phyloP scores from a whole-genome alignment of 2,329 filamentous ascomycete genomes.

The Fusarium armeniacum region DNA sequence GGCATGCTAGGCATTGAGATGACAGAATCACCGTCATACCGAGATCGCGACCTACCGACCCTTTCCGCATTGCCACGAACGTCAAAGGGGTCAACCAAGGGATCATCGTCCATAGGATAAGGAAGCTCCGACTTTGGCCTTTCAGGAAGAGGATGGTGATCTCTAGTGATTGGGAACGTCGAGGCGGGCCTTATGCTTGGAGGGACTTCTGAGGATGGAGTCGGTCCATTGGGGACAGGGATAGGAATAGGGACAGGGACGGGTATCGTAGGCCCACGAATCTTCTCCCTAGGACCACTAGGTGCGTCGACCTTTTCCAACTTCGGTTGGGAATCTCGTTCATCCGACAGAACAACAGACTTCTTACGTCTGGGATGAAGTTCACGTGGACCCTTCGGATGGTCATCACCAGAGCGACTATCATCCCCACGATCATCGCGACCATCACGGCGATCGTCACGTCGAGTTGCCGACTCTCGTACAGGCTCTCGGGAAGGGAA shows the following conservation, averaged over 20 bases:
- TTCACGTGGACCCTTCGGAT: conserved; percentile 50
- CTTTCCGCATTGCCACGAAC: conserved; percentile 38
- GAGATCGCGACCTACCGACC: conserved; percentile 38
- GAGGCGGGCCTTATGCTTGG: conserved; percentile 47
- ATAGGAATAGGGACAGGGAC: conserved; percentile 49
- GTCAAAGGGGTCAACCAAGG: conserved; percentile 45
- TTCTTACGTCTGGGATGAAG: conserved; percentile 53
- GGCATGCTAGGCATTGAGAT: conserved; percentile 49
- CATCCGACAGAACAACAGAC: conserved; percentile 56
- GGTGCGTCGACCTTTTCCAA: conserved; percentile 45
- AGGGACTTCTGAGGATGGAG: conserved; percentile 31
- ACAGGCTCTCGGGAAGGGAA: conserved; percentile 31
- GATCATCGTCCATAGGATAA: conserved; percentile 58
- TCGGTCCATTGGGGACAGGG: conserved; percentile 36
- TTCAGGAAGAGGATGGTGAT: conserved; percentile 41
- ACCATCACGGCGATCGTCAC: conserved; percentile 37
- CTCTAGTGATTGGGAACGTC: conserved; percentile 51
- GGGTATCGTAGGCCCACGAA: conserved; percentile 55
- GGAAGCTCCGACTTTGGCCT: conserved; percentile 51
- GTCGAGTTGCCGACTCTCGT: conserved; percentile 30
- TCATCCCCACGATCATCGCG: conserved; percentile 51
- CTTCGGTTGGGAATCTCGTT: conserved; percentile 46
- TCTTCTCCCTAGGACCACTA: conserved; percentile 51
- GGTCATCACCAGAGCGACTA: conserved; percentile 59
- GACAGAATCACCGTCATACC: conserved; percentile 38